Percentiles rank a stretch among this genome's conserved stretches.
phyloP scores from a whole-genome alignment of 116 monocot species.

The Thalassia testudinum region DNA sequence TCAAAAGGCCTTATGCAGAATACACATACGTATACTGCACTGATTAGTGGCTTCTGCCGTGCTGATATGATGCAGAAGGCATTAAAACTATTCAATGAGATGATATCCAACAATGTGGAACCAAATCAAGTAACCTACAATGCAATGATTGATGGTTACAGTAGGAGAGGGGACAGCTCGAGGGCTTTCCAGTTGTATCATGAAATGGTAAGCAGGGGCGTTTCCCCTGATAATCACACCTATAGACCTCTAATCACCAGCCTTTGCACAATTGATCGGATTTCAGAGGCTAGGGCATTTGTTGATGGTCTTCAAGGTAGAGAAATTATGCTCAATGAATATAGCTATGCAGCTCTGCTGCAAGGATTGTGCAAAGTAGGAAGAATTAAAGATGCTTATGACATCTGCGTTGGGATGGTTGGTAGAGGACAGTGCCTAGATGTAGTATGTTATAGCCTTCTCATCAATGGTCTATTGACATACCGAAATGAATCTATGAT shows the following conservation, averaged over 20 bases:
- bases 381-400: constrained; percentile 41
- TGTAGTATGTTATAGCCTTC: constrained; percentile 56
- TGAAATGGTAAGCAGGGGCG: constrained; percentile 50
- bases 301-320: constrained; percentile 30
- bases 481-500: constrained; percentile 12
- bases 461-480: constrained; percentile 44
- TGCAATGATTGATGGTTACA: constrained; percentile 93
- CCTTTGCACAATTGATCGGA: constrained; percentile 34
- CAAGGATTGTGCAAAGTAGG: constrained; percentile 71
- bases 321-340: constrained; percentile 31
- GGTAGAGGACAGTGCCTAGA: constrained; percentile 51
- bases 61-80: constrained; percentile 50
- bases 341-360: constrained; percentile 46
- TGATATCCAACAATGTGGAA: constrained; percentile 32
- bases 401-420: constrained; percentile 36
- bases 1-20: constrained; percentile 36
- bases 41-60: constrained; percentile 56
- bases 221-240: constrained; percentile 65
- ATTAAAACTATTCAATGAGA: constrained; percentile 43
- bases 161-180: constrained; percentile 30
- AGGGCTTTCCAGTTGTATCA: constrained; percentile 63
- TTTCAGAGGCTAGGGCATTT: constrained; percentile 50
- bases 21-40: constrained; percentile 60
- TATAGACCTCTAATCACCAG: constrained; percentile 65
- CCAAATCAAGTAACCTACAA: constrained; percentile 89